Conservation (phyloP, 768 basidiomycete species). For the Phylloporus sp. region DNA sequence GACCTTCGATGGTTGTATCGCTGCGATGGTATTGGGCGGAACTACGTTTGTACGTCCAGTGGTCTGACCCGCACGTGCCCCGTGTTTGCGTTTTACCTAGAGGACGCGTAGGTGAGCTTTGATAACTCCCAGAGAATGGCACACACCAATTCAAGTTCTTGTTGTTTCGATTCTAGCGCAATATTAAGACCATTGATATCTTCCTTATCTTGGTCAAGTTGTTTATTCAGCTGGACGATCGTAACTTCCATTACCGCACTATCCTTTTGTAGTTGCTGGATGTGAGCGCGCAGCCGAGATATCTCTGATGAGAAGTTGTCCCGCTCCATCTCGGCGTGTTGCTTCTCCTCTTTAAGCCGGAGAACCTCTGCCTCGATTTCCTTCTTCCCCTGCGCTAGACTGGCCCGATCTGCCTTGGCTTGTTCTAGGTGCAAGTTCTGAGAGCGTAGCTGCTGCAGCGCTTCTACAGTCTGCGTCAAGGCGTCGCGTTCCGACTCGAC, state of each 20-base stretch:
- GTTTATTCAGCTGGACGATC: slow-evolving; percentile 67
- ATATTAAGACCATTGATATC: slow-evolving; percentile 85
- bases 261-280: slow-evolving; percentile 72
- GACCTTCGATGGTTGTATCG: slow-evolving; percentile 46
- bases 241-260: slow-evolving; percentile 84
- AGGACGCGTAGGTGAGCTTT: slow-evolving; percentile 3
- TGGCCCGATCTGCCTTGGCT: slow-evolving; percentile 45
- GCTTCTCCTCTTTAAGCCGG: slow-evolving; percentile 44
- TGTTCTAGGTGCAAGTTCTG: slow-evolving; percentile 28
- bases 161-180: slow-evolving; percentile 90
- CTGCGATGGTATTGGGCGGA: slow-evolving; percentile 22
- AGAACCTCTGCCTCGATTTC: slow-evolving; percentile 8
- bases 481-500: slow-evolving; percentile 45
- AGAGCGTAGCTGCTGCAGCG: slow-evolving; percentile 22
- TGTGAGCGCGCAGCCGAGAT: slow-evolving; percentile 54
- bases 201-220: slow-evolving; percentile 63
- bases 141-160: slow-evolving; percentile 85
- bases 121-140: not conserved
- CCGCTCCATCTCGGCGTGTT: slow-evolving; percentile 53
- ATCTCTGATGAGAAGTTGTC: slow-evolving; percentile 44
- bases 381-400: slow-evolving; percentile 41
- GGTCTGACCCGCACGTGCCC: slow-evolving; percentile 52
- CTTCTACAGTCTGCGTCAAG: slow-evolving; percentile 11
- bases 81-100: slow-evolving; percentile 63
- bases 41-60: slow-evolving; percentile 49